These are phyloP conservation scores for Xylariaceae sp. DNA, from an alignment of 2,329 filamentous ascomycete genomes.

Conservation along the genomic window DNA sequence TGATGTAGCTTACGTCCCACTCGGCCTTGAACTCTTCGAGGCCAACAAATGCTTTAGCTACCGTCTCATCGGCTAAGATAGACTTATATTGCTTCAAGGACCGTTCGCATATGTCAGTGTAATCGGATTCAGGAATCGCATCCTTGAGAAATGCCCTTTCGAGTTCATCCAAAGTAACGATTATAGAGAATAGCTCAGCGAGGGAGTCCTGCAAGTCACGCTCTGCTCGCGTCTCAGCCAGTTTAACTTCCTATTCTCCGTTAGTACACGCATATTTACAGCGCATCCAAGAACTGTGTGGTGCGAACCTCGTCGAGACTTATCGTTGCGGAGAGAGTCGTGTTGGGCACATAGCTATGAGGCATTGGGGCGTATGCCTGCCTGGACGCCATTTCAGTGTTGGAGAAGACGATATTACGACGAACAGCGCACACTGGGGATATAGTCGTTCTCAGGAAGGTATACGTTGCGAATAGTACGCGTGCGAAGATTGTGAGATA, in stretches of 20 bases:
- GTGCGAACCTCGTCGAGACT: conserved; percentile 77
- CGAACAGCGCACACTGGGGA: background rate
- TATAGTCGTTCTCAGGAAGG: background rate
- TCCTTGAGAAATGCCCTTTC: conserved; percentile 97
- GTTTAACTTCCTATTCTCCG: conserved; percentile 72
- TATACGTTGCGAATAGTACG: background rate
- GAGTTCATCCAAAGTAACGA: conserved; percentile 88
- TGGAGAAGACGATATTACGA: background rate
- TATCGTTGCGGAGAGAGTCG: conserved; percentile 77
- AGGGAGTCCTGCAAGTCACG: conserved; percentile 92
- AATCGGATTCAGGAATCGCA: conserved; percentile 83
- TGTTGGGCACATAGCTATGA: conserved; percentile 85
- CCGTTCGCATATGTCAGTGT: conserved; percentile 92
- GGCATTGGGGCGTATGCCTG: conserved; percentile 84
- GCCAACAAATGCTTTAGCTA: conserved; percentile 81
- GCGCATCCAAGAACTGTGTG: background rate
- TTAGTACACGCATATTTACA: conserved; percentile 1
- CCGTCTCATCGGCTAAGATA: conserved; percentile 81
- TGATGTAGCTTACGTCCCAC: conserved; percentile 64
- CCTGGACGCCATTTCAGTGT: conserved; percentile 46
- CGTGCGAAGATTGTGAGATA: background rate
- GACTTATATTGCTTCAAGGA: conserved; percentile 96
- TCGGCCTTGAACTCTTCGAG: conserved; percentile 85
- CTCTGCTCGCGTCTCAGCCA: conserved; percentile 79
- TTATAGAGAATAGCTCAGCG: conserved; percentile 95